A percentile compares a stretch with the other conserved stretches of the same genome.
These are phyloP conservation scores for Leishmania mexicana DNA, from an alignment of 208 protist genomes.

Conservation along the genomic window DNA sequence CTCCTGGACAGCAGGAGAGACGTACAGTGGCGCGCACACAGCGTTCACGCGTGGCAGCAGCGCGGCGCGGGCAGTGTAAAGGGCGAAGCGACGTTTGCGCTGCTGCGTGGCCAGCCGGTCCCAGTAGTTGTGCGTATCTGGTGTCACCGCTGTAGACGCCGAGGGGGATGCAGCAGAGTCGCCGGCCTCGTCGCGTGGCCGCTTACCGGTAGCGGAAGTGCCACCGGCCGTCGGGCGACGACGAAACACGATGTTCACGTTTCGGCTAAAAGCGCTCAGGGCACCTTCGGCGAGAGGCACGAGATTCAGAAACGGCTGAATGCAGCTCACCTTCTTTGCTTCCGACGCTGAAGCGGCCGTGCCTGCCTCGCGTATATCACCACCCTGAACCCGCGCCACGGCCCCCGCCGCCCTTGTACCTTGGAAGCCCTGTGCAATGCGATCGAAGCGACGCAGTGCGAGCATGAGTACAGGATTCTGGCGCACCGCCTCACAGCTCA, in stretches of 20 bases:
- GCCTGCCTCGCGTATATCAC: background rate
- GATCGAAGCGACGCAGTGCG: conserved; percentile 15
- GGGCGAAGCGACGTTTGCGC: conserved; percentile 45
- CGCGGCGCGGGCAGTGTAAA: conserved; percentile 62
- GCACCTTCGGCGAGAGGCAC: conserved; percentile 51
- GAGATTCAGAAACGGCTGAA: conserved; percentile 22
- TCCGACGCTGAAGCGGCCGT: background rate
- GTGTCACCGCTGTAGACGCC: background rate
- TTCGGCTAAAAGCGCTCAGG: conserved; percentile 46
- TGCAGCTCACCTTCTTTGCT: background rate
- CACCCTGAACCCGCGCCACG: background rate
- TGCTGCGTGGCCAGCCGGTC: conserved; percentile 27
- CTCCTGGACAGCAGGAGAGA: conserved; percentile 60
- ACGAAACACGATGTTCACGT: conserved; percentile 46
- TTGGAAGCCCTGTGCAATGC: conserved; percentile 13
- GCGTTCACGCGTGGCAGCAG: conserved; percentile 47
- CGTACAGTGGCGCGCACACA: conserved; percentile 30
- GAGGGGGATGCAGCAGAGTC: conserved; percentile 5
- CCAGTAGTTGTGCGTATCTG: conserved; percentile 8
- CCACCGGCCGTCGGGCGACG: conserved; percentile 14
- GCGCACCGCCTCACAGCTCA: conserved; percentile 13
- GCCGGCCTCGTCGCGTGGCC: conserved; percentile 1
- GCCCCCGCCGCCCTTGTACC: background rate
- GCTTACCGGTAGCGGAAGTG: background rate
- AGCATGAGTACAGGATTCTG: conserved; percentile 25